Percentiles rank a stretch among this genome's conserved stretches.
Conservation (phyloP, 1,139 yeast genomes). For the Blastobotrys elegans region DNA sequence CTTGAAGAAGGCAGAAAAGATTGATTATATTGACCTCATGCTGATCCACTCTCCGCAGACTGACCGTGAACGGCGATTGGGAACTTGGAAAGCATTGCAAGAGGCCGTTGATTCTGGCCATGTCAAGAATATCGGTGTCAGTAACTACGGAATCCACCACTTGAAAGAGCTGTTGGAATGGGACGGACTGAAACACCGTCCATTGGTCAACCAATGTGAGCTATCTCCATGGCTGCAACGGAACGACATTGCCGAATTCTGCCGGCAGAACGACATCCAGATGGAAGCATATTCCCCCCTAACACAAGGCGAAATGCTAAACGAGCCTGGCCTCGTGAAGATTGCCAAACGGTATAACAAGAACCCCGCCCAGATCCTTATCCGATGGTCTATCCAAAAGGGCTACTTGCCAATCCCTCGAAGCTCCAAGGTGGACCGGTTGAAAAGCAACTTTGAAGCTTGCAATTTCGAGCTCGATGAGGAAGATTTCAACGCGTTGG, state of each 20-base stretch:
- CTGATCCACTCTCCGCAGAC: constrained; percentile 39
- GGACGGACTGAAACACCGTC: constrained; percentile 57
- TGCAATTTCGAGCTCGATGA: constrained; percentile 39
- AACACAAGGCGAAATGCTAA: constrained; percentile 53
- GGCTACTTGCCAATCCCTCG: constrained; percentile 66
- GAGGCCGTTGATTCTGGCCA: constrained; percentile 49
- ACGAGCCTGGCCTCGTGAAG: constrained; percentile 44
- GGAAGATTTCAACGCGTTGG: constrained; percentile 17
- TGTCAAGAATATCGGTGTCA: constrained; percentile 70
- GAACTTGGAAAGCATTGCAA: constrained; percentile 42
- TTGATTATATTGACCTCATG: constrained; percentile 62
- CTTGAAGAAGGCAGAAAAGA: constrained; percentile 37
- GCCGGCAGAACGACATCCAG: constrained; percentile 53
- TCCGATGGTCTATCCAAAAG: constrained; percentile 40
- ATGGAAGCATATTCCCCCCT: constrained; percentile 82
- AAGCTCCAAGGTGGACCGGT: constrained; percentile 49
- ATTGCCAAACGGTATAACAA: constrained; percentile 39
- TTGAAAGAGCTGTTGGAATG: constrained; percentile 67
- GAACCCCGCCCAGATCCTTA: constrained; percentile 41
- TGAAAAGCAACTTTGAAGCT: constrained; percentile 43
- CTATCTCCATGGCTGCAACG: constrained; percentile 87
- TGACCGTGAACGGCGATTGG: constrained; percentile 31
- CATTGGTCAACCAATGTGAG: constrained; percentile 80
- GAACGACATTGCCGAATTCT: constrained; percentile 57
- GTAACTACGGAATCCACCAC: constrained; percentile 72